Percentiles rank a stretch among this genome's conserved stretches.
Evolutionary conservation across 305 asterid genomes (phyloP).

Genomic region (Fraxinus greggii): DNA sequence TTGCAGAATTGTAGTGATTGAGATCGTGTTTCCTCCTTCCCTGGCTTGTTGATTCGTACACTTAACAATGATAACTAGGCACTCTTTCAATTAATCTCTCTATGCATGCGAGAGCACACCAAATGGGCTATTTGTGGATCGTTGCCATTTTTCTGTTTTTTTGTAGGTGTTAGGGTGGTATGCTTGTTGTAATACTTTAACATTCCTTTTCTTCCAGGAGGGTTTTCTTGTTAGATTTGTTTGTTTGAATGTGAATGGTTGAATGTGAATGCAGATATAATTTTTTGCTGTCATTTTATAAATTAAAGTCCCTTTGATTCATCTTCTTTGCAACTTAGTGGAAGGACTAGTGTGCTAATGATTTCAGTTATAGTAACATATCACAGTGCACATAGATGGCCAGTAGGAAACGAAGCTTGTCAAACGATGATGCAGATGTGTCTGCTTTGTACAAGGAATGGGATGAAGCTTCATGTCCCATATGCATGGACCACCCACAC

Average conservation of each 20-base stretch:
- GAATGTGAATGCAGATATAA: background rate
- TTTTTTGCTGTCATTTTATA: conserved; percentile 9
- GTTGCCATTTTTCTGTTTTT: background rate
- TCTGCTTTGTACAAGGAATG: conserved; percentile 70
- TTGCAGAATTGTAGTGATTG: background rate
- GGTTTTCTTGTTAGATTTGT: background rate
- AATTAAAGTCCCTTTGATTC: background rate
- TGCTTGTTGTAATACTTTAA: background rate
- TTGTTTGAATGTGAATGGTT: conserved; percentile 7
- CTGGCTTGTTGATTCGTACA: background rate
- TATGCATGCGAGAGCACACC: background rate
- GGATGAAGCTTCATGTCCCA: conserved; percentile 88
- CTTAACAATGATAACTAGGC: background rate
- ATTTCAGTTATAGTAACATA: conserved; percentile 50
- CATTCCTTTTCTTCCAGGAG: background rate
- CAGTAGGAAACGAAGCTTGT: conserved; percentile 84
- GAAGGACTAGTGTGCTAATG: conserved; percentile 34
- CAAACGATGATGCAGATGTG: conserved; percentile 69
- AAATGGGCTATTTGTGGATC: background rate
- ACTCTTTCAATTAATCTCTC: background rate
- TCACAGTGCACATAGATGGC: conserved; percentile 83
- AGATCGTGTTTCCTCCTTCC: background rate
- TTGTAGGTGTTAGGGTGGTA: background rate
- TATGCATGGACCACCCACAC: conserved; percentile 99
- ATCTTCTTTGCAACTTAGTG: conserved; percentile 12